A percentile compares a stretch with the other conserved stretches of the same genome.
These are phyloP conservation scores for Sugiyamaella xylanicola DNA, from an alignment of 1,139 yeast species.

Conservation along the genomic window DNA sequence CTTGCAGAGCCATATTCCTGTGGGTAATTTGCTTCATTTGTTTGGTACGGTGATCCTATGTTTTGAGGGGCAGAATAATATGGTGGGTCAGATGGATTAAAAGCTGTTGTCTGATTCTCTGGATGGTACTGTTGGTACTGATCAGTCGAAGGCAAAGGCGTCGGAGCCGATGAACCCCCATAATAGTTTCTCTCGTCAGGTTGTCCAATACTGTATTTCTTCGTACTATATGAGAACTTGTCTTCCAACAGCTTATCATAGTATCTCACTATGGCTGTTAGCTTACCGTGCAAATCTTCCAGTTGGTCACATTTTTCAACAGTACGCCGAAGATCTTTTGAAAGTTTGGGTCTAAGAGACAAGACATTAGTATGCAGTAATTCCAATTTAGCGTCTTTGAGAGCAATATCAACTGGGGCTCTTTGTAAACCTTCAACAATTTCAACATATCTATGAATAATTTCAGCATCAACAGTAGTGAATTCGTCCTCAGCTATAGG, in stretches of 20 bases:
- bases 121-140: constrained; percentile 11
- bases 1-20: background rate
- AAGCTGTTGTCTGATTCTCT: background rate
- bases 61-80: background rate
- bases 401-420: constrained; percentile 56
- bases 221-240: constrained; percentile 52
- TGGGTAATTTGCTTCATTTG: background rate
- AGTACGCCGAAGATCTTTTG: constrained; percentile 62
- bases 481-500: constrained; percentile 42
- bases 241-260: constrained; percentile 80
- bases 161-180: background rate
- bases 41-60: background rate
- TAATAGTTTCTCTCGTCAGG: background rate
- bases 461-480: constrained; percentile 64
- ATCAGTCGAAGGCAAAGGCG: constrained; percentile 14
- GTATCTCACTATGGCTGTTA: constrained; percentile 73
- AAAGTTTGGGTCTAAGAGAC: constrained; percentile 73
- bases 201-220: constrained; percentile 1
- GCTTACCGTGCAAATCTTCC: constrained; percentile 78
- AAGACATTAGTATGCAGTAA: constrained; percentile 66
- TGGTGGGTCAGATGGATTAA: background rate
- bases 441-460: constrained; percentile 68
- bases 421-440: constrained; percentile 57
- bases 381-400: constrained; percentile 63
- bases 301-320: constrained; percentile 68